Evolutionary conservation across 1,284 basidiomycete genomes (phyloP), one percentile per base, ranked within the genome.

Genomic region (Peniophora sp.): DNA sequence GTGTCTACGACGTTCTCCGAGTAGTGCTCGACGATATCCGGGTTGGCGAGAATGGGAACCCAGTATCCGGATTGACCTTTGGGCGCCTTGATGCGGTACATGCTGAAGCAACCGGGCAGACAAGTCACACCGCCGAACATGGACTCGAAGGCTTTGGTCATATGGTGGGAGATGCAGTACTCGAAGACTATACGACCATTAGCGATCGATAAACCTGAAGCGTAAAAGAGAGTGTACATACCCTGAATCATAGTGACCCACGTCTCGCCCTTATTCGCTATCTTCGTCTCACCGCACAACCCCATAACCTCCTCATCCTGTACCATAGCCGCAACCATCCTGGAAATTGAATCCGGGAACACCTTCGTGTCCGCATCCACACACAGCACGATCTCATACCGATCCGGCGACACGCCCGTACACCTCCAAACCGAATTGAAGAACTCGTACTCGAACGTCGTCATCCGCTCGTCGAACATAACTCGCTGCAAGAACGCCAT

Each of bases 61-160:
- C 96, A 99, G 69, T 95, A 98, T 14, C 92, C 93, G 46, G 81
- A 79, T 59, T 89, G 87, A 48, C 89, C 89, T 69, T 96, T 98
- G 38, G 93, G 91, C 17, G 95, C 91, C 73, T 98, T 99, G 81
- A 98, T 92, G 59, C 97, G 86, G 72, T 99, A 99, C 92, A 99
- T 99, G 56, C 88, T 93, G 82, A 99, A 99, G 73, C 96, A 99
- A 59, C 96, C 97, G 14, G 97, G 96, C 59, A 98, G 76, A 84
- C 97, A 99, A 55, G 97, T 98, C 27, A 99, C 97, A 81, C 96
- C 96, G 62, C 96, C 97, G 63, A 99, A 99, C 79, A 98, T 95
- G 8, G 95, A 95, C 70, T 99, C 96, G 74, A 99, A 99, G 1
- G 95, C 94, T 75, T 99, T 99, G 51, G 92, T 97, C 77, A 94